Percentiles rank a stretch among this genome's conserved stretches.
These are phyloP conservation scores for Rhododendron griersonianum DNA, from an alignment of 148 eudicot species.

Conservation along the genomic window DNA sequence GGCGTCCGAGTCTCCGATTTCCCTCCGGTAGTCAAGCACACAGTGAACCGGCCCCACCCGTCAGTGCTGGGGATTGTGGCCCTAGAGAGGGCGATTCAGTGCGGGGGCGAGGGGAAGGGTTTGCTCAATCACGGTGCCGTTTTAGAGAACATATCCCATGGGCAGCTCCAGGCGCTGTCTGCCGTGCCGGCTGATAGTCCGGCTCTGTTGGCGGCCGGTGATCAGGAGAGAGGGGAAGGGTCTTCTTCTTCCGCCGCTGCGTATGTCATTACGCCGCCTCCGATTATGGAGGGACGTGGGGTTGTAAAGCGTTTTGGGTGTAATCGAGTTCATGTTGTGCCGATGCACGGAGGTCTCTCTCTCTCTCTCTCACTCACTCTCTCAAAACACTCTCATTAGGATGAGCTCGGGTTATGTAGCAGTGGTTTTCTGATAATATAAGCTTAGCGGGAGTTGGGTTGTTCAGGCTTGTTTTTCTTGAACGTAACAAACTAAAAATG, in stretches of 20 bases:
- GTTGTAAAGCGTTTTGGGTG: conserved; percentile 59
- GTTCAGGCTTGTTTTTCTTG: background rate
- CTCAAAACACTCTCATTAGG: background rate
- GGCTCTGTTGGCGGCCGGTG: conserved; percentile 30
- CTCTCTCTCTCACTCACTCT: background rate
- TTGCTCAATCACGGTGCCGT: conserved; percentile 17
- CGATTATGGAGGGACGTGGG: conserved; percentile 58
- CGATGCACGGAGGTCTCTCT: conserved; percentile 73
- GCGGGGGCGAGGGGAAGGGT: conserved; percentile 39
- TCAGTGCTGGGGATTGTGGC: conserved; percentile 45
- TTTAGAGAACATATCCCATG: conserved; percentile 77
- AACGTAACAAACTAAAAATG: background rate
- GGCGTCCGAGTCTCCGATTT: conserved; percentile 56
- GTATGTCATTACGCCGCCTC: conserved; percentile 61
- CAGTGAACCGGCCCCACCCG: conserved; percentile 49
- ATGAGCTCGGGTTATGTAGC: background rate
- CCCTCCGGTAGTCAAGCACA: conserved; percentile 50
- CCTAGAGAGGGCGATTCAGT: conserved; percentile 42
- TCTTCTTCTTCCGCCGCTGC: conserved; percentile 26
- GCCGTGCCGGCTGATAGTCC: conserved; percentile 52
- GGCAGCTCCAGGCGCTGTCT: conserved; percentile 86
- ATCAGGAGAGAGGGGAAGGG: conserved; percentile 21
- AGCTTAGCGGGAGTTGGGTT: background rate
- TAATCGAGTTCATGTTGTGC: conserved; percentile 57
- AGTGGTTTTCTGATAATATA: background rate